Conservation (phyloP, 179 eudicot species). For the Kewa caespitosa region DNA sequence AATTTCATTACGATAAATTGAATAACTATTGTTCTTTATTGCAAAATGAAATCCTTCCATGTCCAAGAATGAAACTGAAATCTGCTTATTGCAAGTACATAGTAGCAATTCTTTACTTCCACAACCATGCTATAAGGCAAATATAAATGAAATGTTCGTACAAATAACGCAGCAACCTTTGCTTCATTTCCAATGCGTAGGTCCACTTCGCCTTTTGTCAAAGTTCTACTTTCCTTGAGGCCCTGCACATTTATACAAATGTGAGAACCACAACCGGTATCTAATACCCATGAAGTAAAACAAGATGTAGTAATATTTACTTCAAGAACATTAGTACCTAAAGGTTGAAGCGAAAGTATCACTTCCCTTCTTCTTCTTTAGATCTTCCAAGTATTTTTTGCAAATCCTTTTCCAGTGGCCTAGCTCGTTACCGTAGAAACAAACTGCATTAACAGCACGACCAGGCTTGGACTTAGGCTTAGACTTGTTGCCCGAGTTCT, state of each 20-base stretch:
- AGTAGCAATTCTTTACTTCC: neutral
- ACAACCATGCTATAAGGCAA: neutral
- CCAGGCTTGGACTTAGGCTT: neutral
- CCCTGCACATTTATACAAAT: neutral
- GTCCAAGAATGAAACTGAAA: neutral
- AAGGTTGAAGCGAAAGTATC: neutral
- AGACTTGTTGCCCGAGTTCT: neutral
- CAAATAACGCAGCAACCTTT: neutral
- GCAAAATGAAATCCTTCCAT: neutral
- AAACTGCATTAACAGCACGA: neutral
- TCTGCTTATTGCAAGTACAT: neutral
- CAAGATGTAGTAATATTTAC: neutral
- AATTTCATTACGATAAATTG: neutral
- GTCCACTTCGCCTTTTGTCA: neutral
- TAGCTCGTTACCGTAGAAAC: neutral
- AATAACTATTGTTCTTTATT: neutral
- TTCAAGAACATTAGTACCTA: neutral
- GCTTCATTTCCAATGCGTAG: neutral
- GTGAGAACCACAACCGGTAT: neutral
- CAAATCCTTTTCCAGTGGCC: neutral
- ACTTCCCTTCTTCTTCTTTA: neutral
- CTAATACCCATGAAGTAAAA: neutral
- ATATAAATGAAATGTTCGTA: neutral
- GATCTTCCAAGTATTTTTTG: neutral
- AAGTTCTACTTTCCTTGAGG: neutral